These are phyloP conservation scores for Fusarium sp. DNA, from an alignment of 2,329 filamentous ascomycete genomes.

Conservation along the genomic window DNA sequence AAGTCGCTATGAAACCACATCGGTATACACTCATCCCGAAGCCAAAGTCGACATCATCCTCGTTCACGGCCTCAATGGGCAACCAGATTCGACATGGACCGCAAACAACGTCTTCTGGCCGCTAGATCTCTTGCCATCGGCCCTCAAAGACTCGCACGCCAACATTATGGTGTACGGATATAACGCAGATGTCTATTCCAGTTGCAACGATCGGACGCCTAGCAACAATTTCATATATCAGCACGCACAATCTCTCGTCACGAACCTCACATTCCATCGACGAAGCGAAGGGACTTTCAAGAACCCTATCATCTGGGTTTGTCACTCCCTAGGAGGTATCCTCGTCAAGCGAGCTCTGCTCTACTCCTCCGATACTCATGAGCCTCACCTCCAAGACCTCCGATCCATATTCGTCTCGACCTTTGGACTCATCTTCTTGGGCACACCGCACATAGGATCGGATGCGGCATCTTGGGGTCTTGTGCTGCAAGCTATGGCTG, in stretches of 20 bases:
- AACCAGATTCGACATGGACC: constrained; percentile 73
- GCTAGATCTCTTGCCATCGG: constrained; percentile 71
- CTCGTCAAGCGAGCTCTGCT: constrained; percentile 77
- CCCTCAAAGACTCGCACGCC: constrained; percentile 67
- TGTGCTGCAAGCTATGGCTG: constrained; percentile 75
- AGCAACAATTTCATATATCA: constrained; percentile 76
- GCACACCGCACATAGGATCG: constrained; percentile 79
- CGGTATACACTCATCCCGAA: constrained; percentile 69
- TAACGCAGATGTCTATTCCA: constrained; percentile 73
- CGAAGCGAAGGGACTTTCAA: constrained; percentile 66
- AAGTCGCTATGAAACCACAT: constrained; percentile 67
- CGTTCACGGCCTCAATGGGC: constrained; percentile 77
- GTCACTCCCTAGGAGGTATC: constrained; percentile 79
- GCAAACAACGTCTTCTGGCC: constrained; percentile 75
- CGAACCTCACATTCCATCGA: constrained; percentile 71
- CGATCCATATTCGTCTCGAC: constrained; percentile 80
- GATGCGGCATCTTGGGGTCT: constrained; percentile 76
- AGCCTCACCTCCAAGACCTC: constrained; percentile 70
- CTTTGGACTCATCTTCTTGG: constrained; percentile 80
- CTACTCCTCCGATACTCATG: constrained; percentile 72
- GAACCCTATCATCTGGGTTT: constrained; percentile 81
- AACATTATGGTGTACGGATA: constrained; percentile 80
- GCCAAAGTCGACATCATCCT: constrained; percentile 75
- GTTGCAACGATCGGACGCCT: constrained; percentile 62
- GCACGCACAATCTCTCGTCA: constrained; percentile 77